Evolutionary conservation across 2,329 filamentous ascomycete species (phyloP).

Genomic region (Paecilomyces sp.): DNA sequence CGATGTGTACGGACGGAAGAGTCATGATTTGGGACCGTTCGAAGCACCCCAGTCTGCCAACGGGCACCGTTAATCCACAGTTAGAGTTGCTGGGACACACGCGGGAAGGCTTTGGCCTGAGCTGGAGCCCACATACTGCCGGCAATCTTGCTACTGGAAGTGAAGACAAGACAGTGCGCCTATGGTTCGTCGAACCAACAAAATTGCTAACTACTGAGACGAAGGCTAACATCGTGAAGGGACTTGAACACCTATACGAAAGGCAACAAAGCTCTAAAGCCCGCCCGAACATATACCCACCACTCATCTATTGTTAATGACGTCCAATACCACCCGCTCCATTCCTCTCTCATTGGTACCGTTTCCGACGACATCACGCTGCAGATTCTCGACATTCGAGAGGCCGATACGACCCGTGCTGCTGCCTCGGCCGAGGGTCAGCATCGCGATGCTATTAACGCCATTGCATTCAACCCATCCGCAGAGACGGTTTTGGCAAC

Average conservation of each 20-base stretch:
- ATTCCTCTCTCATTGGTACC: conserved; percentile 77
- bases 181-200: conserved; percentile 59
- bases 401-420: conserved; percentile 56
- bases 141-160: conserved; percentile 84
- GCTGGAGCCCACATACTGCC: conserved; percentile 79
- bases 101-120: conserved; percentile 83
- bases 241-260: conserved; percentile 71
- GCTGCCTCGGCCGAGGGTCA: conserved; percentile 64
- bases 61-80: conserved; percentile 69
- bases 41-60: conserved; percentile 76
- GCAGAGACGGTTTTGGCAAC: conserved; percentile 88
- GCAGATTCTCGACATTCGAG: conserved; percentile 83
- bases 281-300: conserved; percentile 71
- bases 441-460: conserved; percentile 89
- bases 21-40: conserved; percentile 94
- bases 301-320: conserved; percentile 93
- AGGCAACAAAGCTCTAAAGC: conserved; percentile 62
- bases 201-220: neutral
- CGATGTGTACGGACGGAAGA: conserved; percentile 77
- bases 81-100: conserved; percentile 79
- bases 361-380: conserved; percentile 94
- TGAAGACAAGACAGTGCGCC: conserved; percentile 81
- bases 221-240: conserved; percentile 39
- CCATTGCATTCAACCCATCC: conserved; percentile 87
- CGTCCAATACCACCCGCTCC: conserved; percentile 87